Evolutionary conservation across 768 basidiomycete genomes (phyloP).

Genomic region (Lactarius indigo): DNA sequence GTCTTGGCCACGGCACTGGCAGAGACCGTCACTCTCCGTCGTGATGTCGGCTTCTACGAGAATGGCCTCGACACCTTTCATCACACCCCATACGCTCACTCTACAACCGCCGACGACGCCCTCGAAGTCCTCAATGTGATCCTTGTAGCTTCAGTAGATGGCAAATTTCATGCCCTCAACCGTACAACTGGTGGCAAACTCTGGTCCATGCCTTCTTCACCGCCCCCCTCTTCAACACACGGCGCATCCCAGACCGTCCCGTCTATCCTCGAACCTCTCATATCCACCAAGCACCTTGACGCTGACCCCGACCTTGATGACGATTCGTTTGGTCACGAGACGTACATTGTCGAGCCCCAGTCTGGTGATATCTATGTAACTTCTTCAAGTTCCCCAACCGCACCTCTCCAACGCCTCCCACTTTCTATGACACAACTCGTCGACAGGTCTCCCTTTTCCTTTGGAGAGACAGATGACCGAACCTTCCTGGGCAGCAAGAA

Average conservation of each 20-base stretch:
- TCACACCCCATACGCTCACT: slow-evolving; percentile 20
- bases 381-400: slow-evolving; percentile 47
- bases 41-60: slow-evolving; percentile 12
- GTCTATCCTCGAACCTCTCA: slow-evolving; percentile 64
- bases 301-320: slow-evolving; percentile 56
- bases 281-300: slow-evolving; percentile 64
- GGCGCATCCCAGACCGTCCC: slow-evolving; percentile 32
- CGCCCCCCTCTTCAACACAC: slow-evolving; percentile 35
- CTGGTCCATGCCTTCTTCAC: slow-evolving; percentile 82
- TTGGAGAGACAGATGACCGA: slow-evolving; percentile 61
- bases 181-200: slow-evolving; percentile 74
- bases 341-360: slow-evolving; percentile 94
- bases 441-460: slow-evolving; percentile 81
- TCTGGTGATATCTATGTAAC: slow-evolving; percentile 91
- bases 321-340: slow-evolving; percentile 53
- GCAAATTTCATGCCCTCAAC: slow-evolving; percentile 91
- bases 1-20: slow-evolving; percentile 29
- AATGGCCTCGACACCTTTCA: slow-evolving; percentile 14
- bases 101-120: slow-evolving; percentile 35
- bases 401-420: slow-evolving; percentile 81
- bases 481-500: slow-evolving; percentile 91
- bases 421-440: slow-evolving; percentile 92
- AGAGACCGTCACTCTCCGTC: slow-evolving; percentile 29
- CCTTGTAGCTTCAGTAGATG: slow-evolving; percentile 90
- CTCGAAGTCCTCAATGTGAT: slow-evolving; percentile 76